Percentiles rank a stretch among this genome's conserved stretches.
Conservation (phyloP, 2,329 filamentous ascomycete species). For the Sclerotinia spermophila region DNA sequence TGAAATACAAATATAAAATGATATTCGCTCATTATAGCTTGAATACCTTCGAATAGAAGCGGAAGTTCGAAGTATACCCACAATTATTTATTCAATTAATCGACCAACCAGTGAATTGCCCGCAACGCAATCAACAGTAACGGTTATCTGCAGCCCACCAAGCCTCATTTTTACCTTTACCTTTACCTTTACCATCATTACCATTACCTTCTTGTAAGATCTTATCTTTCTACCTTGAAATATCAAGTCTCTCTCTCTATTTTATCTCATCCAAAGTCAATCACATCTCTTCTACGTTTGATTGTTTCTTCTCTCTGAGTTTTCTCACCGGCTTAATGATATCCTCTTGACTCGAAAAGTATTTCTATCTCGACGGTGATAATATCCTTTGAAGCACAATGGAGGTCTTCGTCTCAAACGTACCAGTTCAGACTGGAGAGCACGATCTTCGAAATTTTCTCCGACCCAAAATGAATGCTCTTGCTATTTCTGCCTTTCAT, state of each 20-base stretch:
- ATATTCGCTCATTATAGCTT: too few species aligned
- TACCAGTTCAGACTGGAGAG: conserved; percentile 43
- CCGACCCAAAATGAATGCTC: conserved; percentile 37
- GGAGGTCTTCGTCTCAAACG: conserved; percentile 46
- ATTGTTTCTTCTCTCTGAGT: neutral
- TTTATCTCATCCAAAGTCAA: neutral
- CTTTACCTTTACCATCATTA: neutral
- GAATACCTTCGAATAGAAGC: too few species aligned
- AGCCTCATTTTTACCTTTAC: neutral
- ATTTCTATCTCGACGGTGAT: neutral
- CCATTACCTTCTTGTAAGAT: neutral
- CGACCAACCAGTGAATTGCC: neutral
- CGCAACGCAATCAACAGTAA: neutral
- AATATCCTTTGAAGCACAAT: conserved; percentile 33
- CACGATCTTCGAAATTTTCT: conserved; percentile 43
- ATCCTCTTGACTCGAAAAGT: neutral
- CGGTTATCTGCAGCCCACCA: neutral
- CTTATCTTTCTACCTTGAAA: neutral
- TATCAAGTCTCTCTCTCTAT: neutral
- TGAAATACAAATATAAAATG: too few species aligned
- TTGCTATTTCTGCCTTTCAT: conserved; percentile 43
- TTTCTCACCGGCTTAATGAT: neutral
- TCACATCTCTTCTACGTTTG: neutral
- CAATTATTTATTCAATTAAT: too few species aligned
- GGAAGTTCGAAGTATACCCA: too few species aligned